Conservation (phyloP, 2,329 filamentous ascomycete species). For the Huntiella decipiens region DNA sequence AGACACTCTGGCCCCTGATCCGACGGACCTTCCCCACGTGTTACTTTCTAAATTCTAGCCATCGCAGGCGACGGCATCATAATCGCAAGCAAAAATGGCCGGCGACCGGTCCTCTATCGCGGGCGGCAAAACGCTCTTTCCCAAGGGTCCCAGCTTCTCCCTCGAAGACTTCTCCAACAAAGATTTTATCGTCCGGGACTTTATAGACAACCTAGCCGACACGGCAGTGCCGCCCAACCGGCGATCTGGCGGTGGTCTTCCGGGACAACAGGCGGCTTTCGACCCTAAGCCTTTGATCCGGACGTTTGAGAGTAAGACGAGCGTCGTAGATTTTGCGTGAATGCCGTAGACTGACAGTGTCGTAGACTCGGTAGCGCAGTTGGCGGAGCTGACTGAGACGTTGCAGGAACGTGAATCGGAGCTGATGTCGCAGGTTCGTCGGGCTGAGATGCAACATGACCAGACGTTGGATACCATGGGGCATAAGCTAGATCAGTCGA, state of each 20-base stretch:
- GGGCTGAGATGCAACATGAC: slow-evolving; percentile 81
- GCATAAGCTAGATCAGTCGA: slow-evolving; percentile 76
- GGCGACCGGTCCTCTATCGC: slow-evolving; percentile 12
- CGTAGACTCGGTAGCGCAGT: slow-evolving; percentile 43
- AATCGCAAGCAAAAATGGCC: slow-evolving; percentile 1
- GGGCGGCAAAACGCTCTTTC: slow-evolving; percentile 49
- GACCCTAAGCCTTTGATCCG: slow-evolving; percentile 94
- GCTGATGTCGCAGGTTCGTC: slow-evolving; percentile 69
- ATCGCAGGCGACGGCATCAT: slow-evolving; percentile 1
- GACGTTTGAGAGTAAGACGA: slow-evolving; percentile 57
- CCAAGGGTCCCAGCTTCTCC: slow-evolving; percentile 63
- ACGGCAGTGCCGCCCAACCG: slow-evolving; percentile 61
- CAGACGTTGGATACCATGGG: slow-evolving; percentile 77
- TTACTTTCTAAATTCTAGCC: not conserved
- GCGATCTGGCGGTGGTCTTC: slow-evolving; percentile 43
- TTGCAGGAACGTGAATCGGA: slow-evolving; percentile 83
- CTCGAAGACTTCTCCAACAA: slow-evolving; percentile 74
- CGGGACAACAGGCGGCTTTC: slow-evolving; percentile 39
- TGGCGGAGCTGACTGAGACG: slow-evolving; percentile 58
- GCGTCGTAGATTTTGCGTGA: not conserved
- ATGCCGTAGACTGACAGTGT: not conserved
- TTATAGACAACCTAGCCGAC: slow-evolving; percentile 83
- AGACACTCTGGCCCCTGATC: not conserved
- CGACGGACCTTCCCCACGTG: not conserved
- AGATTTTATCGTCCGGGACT: slow-evolving; percentile 96